phyloP scores from a whole-genome alignment of 768 basidiomycete genomes.

The Chalciporus chontae region DNA sequence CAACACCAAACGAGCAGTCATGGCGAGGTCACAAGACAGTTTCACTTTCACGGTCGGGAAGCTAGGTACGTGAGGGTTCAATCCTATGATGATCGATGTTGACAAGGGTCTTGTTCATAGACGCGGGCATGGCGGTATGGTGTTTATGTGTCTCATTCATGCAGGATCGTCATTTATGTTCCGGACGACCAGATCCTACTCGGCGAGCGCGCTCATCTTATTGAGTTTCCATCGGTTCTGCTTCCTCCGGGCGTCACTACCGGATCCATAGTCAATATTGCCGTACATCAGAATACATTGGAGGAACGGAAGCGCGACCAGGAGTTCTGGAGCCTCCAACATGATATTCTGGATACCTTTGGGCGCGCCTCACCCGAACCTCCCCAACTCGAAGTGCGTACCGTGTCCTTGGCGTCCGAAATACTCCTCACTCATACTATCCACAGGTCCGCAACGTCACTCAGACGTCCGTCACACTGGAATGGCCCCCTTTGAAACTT shows the following conservation, averaged over 20 bases:
- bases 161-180: slow-evolving; percentile 1
- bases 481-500: slow-evolving; percentile 86
- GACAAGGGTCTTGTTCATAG: slow-evolving; percentile 37
- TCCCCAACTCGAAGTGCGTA: slow-evolving; percentile 67
- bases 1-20: slow-evolving; percentile 12
- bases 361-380: slow-evolving; percentile 63
- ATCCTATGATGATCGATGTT: slow-evolving; percentile 6
- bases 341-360: slow-evolving; percentile 71
- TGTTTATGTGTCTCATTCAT: neutral
- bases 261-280: slow-evolving; percentile 96
- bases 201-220: slow-evolving; percentile 91
- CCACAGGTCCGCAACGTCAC: slow-evolving; percentile 84
- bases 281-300: slow-evolving; percentile 80
- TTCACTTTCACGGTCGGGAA: slow-evolving; percentile 95
- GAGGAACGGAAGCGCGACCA: slow-evolving; percentile 82
- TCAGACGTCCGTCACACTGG: slow-evolving; percentile 94
- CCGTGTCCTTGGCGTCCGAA: neutral
- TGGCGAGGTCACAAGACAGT: slow-evolving; percentile 51
- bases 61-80: slow-evolving; percentile 58
- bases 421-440: neutral
- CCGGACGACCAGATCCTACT: slow-evolving; percentile 65
- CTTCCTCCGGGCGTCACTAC: slow-evolving; percentile 89
- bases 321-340: slow-evolving; percentile 84
- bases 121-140: slow-evolving; percentile 90
- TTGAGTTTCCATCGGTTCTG: slow-evolving; percentile 96